Base-by-base conservation (phyloP, 2,329 filamentous ascomycete genomes). In the Cyclaneusma minus region DNA sequence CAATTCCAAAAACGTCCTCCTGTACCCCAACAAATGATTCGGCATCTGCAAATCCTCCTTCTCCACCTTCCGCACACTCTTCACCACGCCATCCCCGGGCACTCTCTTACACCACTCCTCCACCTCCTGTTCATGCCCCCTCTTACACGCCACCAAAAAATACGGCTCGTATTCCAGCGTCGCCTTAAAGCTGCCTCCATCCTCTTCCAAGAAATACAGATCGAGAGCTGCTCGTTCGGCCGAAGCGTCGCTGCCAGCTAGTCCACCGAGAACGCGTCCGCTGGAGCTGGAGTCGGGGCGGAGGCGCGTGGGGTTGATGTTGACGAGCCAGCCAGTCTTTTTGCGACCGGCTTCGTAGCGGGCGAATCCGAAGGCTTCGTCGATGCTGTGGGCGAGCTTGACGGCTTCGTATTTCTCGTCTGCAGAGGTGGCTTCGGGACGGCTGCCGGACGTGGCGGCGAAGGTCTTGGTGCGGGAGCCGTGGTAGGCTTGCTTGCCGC, bases 151-250 rank as follows among this genome's bases (percentile, higher is more conserved):
- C 28, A 98, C 71, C 33, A 98, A 55, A 42, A 98, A 93, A 57
- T 98, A 98, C 1, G 89, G 89, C 41, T 95, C 84, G 50, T 93
- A 95, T 55, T 93, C 83, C 37, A 98, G 58, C 1, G 85, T 94
- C 7, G 89, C 85, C 51, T 98, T 98, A 64, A 98, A 98, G 25
- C 75, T 70, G 9, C 82, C 72, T 30, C 47, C 68, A 43, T 92
- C 80, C 31, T 87, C 81, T 42, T 85, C 81, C 32, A 98, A 77
- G 54, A 98, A 98, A 59, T 94, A 98, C 54, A 84, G 94, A 55
- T 98, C 89, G 30, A 98, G 71, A 6, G 82, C 89, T 1, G 89
- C 79, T 37, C 83, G 73, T 19, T 89, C 89, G 32, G 17, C 20
- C n/a, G n/a, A n/a, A n/a, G n/a, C n/a, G n/a, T n/a, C n/a, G n/a